Evolutionary conservation across 768 basidiomycete species (phyloP), one percentile per base, ranked within the genome.

Genomic region (Podaxis sp.): DNA sequence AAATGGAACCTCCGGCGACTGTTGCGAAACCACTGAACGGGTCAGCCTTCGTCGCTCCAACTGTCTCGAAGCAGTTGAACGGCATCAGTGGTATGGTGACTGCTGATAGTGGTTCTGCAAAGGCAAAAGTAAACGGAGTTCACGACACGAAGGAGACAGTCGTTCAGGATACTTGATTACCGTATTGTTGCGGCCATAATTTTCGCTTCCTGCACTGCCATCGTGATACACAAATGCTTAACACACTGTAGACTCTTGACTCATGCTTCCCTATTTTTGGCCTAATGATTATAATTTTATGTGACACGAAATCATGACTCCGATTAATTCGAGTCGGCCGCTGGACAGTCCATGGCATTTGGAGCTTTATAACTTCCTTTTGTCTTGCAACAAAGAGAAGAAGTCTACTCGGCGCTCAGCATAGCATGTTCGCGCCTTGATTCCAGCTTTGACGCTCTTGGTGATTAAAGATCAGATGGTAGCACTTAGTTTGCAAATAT

Each of bases 21-120:
- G 60, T 54, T n/a, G 36, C 24, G 28, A 53, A 40, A 26, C 40
- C 26, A 5, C 6, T 48, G n/a, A 46, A 62, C 48, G 60, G 60
- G 15, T 30, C 41, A 13, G 53, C 17, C 13, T 37, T 55, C 17
- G 40, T 49, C 22, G 54, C 61, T 5, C 51, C 59, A n/a, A 53
- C 59, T 30, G 51, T 53, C 20, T 37, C 24, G 24, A 37, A 10
- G 38, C 59, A 41, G 4, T 50, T 53, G 3, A 60, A 60, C 44
- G 59, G 59, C 11, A 3, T 22, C 22, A 44, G 11, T 40, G 37
- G 20, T 53, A 7, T 22, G 13, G 30, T 33, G 33, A 8, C 12
- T 28, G 17, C 20, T 4, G 30, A 26, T n/a, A 33, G 22, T 13
- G 17, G n/a, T 44, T 44, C 41, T n/a, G 37, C 37, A 26, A 37